Evolutionary conservation across 2,329 filamentous ascomycete species (phyloP).

Genomic region (Penicillium sp.): DNA sequence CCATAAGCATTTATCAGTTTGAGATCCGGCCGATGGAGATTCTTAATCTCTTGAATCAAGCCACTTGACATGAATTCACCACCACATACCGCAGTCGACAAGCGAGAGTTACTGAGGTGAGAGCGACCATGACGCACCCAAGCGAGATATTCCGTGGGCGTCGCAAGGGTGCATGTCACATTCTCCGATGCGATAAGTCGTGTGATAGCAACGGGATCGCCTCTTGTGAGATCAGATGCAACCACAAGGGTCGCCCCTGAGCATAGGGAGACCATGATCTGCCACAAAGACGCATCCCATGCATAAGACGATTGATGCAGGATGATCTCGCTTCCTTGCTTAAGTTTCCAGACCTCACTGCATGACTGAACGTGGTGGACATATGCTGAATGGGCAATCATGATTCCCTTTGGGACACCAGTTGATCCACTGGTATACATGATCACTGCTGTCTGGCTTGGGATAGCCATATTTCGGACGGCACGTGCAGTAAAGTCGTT

Average conservation of each 20-base stretch:
- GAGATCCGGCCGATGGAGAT: constrained; percentile 11
- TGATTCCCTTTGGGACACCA: constrained; percentile 18
- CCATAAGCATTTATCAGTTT: constrained; percentile 31
- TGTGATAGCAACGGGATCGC: constrained; percentile 22
- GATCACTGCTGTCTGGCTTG: constrained; percentile 11
- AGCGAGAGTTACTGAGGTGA: constrained; percentile 4
- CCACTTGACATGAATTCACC: constrained; percentile 18
- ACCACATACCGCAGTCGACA: constrained; percentile 23
- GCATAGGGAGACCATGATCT: constrained; percentile 21
- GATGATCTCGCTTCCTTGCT: constrained; percentile 13
- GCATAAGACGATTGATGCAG: constrained; percentile 28
- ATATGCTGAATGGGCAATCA: constrained; percentile 16
- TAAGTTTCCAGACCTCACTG: constrained; percentile 7
- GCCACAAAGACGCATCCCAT: constrained; percentile 26
- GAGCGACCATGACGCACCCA: constrained; percentile 18
- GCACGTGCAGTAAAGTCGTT: not conserved
- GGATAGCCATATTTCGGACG: constrained; percentile 7
- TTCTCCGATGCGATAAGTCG: constrained; percentile 17
- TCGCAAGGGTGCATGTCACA: constrained; percentile 22
- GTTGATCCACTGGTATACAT: constrained; percentile 28
- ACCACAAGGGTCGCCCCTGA: constrained; percentile 22
- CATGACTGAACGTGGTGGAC: constrained; percentile 15
- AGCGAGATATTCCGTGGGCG: constrained; percentile 21
- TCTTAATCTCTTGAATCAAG: constrained; percentile 16
- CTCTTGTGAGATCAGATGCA: constrained; percentile 10